Evolutionary conservation across 73 alveolate genomes (phyloP).

Genomic region (Paramecium pentaurelia): DNA sequence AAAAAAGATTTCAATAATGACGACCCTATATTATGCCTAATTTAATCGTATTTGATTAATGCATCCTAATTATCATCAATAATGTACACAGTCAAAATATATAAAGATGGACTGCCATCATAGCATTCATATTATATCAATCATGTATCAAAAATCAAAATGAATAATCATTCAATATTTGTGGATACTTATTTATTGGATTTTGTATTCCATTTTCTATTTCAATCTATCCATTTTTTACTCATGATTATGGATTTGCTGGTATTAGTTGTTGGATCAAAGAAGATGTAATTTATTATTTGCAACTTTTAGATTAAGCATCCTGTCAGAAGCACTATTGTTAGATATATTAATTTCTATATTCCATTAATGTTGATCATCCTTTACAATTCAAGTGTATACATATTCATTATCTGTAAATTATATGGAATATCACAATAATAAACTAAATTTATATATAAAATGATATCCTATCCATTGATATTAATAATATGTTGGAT

Average conservation of each 20-base stretch:
- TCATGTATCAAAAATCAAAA: not conserved
- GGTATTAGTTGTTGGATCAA: slow-evolving; percentile 4
- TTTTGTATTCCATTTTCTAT: not conserved
- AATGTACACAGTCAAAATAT: not conserved
- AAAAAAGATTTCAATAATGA: not conserved
- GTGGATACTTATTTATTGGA: not conserved
- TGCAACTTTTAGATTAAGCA: not conserved
- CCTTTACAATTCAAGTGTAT: not conserved
- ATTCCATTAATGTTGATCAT: not conserved
- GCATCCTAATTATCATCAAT: slow-evolving; percentile 6
- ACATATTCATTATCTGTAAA: not conserved
- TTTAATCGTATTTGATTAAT: not conserved
- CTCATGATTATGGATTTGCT: not conserved
- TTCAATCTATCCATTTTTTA: not conserved
- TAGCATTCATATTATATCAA: not conserved
- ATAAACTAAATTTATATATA: not conserved
- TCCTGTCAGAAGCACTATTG: not conserved
- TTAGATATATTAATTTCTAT: not conserved
- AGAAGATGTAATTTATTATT: not conserved
- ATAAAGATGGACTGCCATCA: not conserved
- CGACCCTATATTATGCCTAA: not conserved
- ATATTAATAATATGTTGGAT: not conserved
- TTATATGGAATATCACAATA: not conserved
- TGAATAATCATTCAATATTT: not conserved
- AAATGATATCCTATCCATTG: not conserved